A percentile compares a stretch with the other conserved stretches of the same genome.
phyloP scores from a whole-genome alignment of 2,329 filamentous ascomycete genomes.

The Penicillium frequentans region DNA sequence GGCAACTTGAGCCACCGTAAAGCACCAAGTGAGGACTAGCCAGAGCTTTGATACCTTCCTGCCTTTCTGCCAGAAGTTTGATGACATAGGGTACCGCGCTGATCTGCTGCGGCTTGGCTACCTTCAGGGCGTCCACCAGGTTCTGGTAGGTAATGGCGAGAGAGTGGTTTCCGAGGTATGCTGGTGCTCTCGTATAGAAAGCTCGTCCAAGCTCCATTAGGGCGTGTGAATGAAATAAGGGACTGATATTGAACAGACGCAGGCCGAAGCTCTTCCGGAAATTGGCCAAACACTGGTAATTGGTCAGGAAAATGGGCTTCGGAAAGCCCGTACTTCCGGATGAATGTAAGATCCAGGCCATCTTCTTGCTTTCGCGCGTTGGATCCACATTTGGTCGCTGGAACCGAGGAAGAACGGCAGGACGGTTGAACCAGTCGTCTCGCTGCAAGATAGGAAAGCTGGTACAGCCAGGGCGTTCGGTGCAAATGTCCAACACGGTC shows the following conservation, averaged over 20 bases:
- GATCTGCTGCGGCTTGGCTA: slow-evolving; percentile 38
- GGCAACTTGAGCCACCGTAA: slow-evolving; percentile 58
- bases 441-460: slow-evolving; percentile 22
- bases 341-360: slow-evolving; percentile 48
- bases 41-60: slow-evolving; percentile 53
- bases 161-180: slow-evolving; percentile 56
- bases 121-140: slow-evolving; percentile 36
- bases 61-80: slow-evolving; percentile 60
- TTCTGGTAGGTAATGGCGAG: slow-evolving; percentile 55
- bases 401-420: slow-evolving; percentile 4
- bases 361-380: slow-evolving; percentile 32
- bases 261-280: slow-evolving; percentile 46
- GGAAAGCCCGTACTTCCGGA: slow-evolving; percentile 62
- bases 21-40: slow-evolving; percentile 52
- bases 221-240: slow-evolving; percentile 61
- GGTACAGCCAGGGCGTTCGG: slow-evolving; percentile 16
- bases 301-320: slow-evolving; percentile 61
- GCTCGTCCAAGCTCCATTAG: slow-evolving; percentile 55
- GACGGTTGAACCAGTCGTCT: slow-evolving; percentile 22
- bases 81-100: slow-evolving; percentile 64
- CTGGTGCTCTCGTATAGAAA: slow-evolving; percentile 51
- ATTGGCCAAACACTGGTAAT: slow-evolving; percentile 52
- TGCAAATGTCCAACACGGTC: slow-evolving; percentile 15
- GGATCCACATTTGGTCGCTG: slow-evolving; percentile 19
- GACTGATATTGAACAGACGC: slow-evolving; percentile 54